Evolutionary conservation across 169 alveolate genomes (phyloP), one percentile per base, ranked within the genome.

Genomic region (Eimeria praecox): DNA sequence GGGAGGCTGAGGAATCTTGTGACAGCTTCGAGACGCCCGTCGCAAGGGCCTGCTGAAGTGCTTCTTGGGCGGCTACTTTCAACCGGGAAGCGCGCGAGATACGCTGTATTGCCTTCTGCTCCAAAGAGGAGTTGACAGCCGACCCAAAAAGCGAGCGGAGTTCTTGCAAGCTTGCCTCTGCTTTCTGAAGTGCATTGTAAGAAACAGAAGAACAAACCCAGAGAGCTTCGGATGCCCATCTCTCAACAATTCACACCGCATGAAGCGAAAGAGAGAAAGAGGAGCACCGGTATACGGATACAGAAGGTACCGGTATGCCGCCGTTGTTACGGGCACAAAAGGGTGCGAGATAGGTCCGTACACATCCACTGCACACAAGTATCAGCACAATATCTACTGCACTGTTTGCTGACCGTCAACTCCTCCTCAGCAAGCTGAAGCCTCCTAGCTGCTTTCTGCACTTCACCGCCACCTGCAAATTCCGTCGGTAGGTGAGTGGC

Each of bases 101-200:
- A 69, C 96, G 96, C 52, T 93, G 91, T 24, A 69, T 64, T 24
- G 96, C 96, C 94, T 83, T 80, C 22, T 93, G 96, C 46, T 73
- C 94, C n/a, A 93, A 27, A 1, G 88, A 56, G 8, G 96, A 88
- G 18, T 75, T 82, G 27, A 93, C 94, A 1, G 87, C 85, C 24
- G 93, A 27, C 42, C 96, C 96, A 40, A 93, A 93, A 59, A 93
- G 69, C 2, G 91, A 35, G 10, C 80, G 69, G 59, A 93, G 94
- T 90, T 93, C 96, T 44, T 93, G 90, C 90, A 93, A 42, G 52
- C 96, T 93, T 54, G 90, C 93, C 89, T 93, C 96, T 20, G 96
- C 92, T 64, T 85, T 93, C 96, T 93, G 89, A 30, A 30, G 77
- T 27, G 20, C 62, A 44, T 2, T 1, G 27, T 8, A 18, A 73